A percentile compares a stretch with the other conserved stretches of the same genome.
phyloP scores from a whole-genome alignment of 495 filamentous ascomycete species.

The Talaromyces borbonicus region DNA sequence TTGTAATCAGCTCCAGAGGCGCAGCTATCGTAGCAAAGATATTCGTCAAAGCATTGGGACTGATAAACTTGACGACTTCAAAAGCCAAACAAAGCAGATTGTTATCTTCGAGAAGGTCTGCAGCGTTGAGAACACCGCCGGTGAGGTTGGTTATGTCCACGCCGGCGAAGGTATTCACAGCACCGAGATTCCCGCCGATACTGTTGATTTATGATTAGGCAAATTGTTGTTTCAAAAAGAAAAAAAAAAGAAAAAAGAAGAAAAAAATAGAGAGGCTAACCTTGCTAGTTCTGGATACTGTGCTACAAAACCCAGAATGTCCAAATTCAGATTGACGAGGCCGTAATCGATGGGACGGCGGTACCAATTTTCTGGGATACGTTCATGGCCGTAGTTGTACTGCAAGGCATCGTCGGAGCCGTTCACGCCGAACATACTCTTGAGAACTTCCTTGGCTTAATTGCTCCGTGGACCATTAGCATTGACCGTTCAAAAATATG shows the following conservation, averaged over 20 bases:
- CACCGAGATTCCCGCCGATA: slow-evolving; percentile 49
- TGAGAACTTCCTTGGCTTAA: slow-evolving; percentile 28
- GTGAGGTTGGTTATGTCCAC: slow-evolving; percentile 39
- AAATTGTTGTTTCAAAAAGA: not conserved
- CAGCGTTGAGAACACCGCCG: slow-evolving; percentile 35
- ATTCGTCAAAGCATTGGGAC: slow-evolving; percentile 28
- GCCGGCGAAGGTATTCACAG: slow-evolving; percentile 45
- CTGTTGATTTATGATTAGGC: slow-evolving; percentile 18
- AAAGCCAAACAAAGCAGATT: slow-evolving; percentile 41
- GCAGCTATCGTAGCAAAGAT: slow-evolving; percentile 27
- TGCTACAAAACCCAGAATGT: slow-evolving; percentile 27
- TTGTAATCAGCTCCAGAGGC: slow-evolving; percentile 20
- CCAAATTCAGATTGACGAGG: slow-evolving; percentile 26
- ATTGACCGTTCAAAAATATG: not conserved
- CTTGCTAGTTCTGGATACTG: slow-evolving; percentile 29
- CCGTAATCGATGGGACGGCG: slow-evolving; percentile 34
- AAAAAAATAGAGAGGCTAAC: not conserved
- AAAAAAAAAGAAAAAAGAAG: not conserved
- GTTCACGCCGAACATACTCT: slow-evolving; percentile 38
- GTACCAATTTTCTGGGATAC: slow-evolving; percentile 55
- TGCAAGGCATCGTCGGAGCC: slow-evolving; percentile 27
- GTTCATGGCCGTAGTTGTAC: slow-evolving; percentile 39
- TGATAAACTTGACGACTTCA: slow-evolving; percentile 30
- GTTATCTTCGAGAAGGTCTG: slow-evolving; percentile 32
- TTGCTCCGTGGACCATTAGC: slow-evolving; percentile 10